These are phyloP conservation scores for Mortierella sp. DNA, from an alignment of 371 early-diverging fungal genomes.

Conservation along the genomic window DNA sequence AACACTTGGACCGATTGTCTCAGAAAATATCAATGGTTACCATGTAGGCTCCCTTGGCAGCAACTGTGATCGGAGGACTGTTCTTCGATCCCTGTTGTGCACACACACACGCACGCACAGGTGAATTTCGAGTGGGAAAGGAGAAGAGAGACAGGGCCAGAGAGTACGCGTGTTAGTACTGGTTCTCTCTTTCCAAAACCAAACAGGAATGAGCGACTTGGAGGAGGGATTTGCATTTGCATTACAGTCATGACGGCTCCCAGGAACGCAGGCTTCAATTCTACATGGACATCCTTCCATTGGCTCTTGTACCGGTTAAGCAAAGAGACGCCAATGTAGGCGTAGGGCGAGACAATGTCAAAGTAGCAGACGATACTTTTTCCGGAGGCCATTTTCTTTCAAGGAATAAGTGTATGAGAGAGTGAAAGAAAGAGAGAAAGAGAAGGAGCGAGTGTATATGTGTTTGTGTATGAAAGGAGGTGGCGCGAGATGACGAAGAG, in stretches of 20 bases:
- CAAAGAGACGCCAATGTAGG: constrained; percentile 57
- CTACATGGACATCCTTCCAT: constrained; percentile 54
- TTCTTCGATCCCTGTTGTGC: constrained; percentile 33
- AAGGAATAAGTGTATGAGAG: not conserved
- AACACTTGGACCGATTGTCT: too few relatives aligned
- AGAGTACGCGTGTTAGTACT: too few relatives aligned
- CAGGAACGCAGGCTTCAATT: constrained; percentile 52
- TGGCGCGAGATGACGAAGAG: not conserved
- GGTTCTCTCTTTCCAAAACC: not conserved
- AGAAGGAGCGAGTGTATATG: not conserved
- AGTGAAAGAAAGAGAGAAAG: not conserved
- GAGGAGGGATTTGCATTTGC: too few relatives aligned
- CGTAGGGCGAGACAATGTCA: constrained; percentile 57
- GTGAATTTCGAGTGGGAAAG: too few relatives aligned
- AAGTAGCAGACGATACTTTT: constrained; percentile 55
- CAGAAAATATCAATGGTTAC: too few relatives aligned
- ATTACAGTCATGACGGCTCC: constrained; percentile 49
- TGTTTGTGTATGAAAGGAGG: not conserved
- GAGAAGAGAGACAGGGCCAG: too few relatives aligned
- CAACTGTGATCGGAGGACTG: constrained; percentile 29
- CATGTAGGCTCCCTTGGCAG: constrained; percentile 47
- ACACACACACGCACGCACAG: too few relatives aligned
- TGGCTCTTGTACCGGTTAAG: constrained; percentile 55
- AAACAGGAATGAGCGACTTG: not conserved
- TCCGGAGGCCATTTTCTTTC: constrained; percentile 27